Evolutionary conservation across 768 basidiomycete species (phyloP).

Genomic region (Trametes villosa): DNA sequence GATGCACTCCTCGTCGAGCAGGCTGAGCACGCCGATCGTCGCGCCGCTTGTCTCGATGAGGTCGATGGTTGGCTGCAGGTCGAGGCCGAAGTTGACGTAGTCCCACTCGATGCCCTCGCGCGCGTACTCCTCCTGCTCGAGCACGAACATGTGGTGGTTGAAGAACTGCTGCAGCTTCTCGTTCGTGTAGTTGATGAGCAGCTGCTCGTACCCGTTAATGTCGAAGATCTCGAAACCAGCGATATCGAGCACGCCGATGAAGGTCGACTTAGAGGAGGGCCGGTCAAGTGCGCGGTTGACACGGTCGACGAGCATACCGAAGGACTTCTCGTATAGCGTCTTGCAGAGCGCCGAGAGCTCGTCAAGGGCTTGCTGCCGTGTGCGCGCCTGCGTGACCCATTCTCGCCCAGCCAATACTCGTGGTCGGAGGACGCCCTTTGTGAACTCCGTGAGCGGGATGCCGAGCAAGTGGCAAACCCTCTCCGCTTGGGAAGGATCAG

Average conservation of each 20-base stretch:
- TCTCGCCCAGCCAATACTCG: slow-evolving; percentile 93
- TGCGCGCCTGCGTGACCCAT: slow-evolving; percentile 94
- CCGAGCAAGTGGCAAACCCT: slow-evolving; percentile 91
- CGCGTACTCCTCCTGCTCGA: slow-evolving; percentile 98
- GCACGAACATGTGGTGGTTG: slow-evolving; percentile 99
- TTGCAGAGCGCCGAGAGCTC: slow-evolving; percentile 92
- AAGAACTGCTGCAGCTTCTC: slow-evolving; percentile 98
- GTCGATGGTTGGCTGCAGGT: slow-evolving; percentile 97
- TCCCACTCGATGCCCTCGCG: slow-evolving; percentile 98
- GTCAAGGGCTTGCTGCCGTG: slow-evolving; percentile 88
- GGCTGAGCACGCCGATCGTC: slow-evolving; percentile 87
- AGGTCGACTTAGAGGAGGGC: slow-evolving; percentile 88
- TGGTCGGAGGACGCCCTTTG: slow-evolving; percentile 87
- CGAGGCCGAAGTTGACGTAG: slow-evolving; percentile 96
- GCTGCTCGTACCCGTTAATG: slow-evolving; percentile 93
- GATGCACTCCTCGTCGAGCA: slow-evolving; percentile 97
- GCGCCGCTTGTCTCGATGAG: slow-evolving; percentile 82
- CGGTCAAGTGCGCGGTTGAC: slow-evolving; percentile 95
- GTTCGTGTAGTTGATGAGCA: slow-evolving; percentile 98
- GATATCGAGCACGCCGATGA: slow-evolving; percentile 98
- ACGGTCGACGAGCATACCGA: slow-evolving; percentile 90
- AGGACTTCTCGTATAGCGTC: slow-evolving; percentile 96
- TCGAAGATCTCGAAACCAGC: slow-evolving; percentile 99
- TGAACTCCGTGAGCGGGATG: slow-evolving; percentile 87
- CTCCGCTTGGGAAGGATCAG: slow-evolving; percentile 83